Conservation (phyloP, 805 yeast genomes). For the Ogataea thermomethanolica region DNA sequence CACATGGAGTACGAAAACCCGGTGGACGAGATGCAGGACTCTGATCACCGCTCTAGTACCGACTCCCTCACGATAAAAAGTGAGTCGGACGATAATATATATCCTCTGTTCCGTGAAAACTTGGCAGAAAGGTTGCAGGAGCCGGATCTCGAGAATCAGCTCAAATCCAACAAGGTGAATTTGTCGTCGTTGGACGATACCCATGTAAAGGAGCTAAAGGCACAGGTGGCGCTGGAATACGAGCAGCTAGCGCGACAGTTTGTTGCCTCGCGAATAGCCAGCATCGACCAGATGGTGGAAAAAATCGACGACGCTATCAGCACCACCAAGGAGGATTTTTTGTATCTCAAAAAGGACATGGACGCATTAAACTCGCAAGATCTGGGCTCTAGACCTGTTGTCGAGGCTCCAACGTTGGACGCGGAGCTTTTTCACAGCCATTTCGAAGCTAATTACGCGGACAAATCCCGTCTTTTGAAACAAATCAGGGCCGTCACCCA, state of each 20-base stretch:
- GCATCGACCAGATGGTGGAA: slow-evolving; percentile 33
- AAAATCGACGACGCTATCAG: slow-evolving; percentile 31
- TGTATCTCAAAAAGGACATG: slow-evolving; percentile 17
- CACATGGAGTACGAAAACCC: slow-evolving; percentile 5
- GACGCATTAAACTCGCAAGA: slow-evolving; percentile 11
- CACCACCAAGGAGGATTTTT: slow-evolving; percentile 21
- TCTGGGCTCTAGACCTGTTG: slow-evolving; percentile 2
- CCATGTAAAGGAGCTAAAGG: slow-evolving; percentile 19
- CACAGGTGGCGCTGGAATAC: slow-evolving; percentile 31
- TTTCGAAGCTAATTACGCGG: slow-evolving; percentile 15
- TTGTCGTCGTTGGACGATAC: slow-evolving; percentile 13
- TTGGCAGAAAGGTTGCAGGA: slow-evolving; percentile 12
- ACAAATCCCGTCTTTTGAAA: slow-evolving; percentile 10
- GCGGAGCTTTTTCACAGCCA: slow-evolving; percentile 15
- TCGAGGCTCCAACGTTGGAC: slow-evolving; percentile 8
- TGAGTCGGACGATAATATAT: slow-evolving; percentile 1
- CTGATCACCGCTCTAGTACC: neutral
- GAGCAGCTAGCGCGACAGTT: slow-evolving; percentile 30
- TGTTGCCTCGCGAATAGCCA: slow-evolving; percentile 26
- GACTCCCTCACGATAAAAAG: neutral
- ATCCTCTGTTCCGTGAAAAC: slow-evolving; percentile 11
- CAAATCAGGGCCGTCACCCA: slow-evolving; percentile 9
- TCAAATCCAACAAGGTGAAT: neutral
- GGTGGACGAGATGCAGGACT: neutral
- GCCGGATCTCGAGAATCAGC: slow-evolving; percentile 3